Percentiles rank a stretch among this genome's conserved stretches.
These are phyloP conservation scores for Aspergillus nanangensis DNA, from an alignment of 495 filamentous ascomycete species.

Conservation along the genomic window DNA sequence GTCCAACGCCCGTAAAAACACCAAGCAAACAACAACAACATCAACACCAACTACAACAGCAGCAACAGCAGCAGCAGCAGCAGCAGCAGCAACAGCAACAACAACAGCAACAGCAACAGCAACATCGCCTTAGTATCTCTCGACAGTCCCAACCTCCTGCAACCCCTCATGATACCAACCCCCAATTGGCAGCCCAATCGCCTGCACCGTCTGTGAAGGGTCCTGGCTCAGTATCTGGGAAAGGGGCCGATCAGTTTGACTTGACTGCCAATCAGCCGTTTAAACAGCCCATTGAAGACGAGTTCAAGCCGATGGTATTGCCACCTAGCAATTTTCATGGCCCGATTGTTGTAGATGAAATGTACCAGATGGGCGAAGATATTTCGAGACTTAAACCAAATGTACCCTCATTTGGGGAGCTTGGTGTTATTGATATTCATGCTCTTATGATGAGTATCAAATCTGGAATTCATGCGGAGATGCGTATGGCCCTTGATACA, in stretches of 20 bases:
- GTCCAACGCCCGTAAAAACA: conserved; percentile 33
- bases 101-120: conserved; percentile 36
- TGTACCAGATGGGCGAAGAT: conserved; percentile 58
- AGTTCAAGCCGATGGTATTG: conserved; percentile 55
- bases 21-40: no score
- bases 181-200: conserved; percentile 29
- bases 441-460: conserved; percentile 91
- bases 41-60: conserved; percentile 36
- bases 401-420: conserved; percentile 68
- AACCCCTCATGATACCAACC: conserved; percentile 26
- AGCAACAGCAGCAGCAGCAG: no score
- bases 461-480: conserved; percentile 82
- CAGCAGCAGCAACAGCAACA: no score
- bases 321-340: conserved; percentile 55
- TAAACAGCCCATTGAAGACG: conserved; percentile 38
- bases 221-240: conserved; percentile 33
- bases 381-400: conserved; percentile 62
- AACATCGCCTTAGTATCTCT: conserved; percentile 32
- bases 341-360: conserved; percentile 57
- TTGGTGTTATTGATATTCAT: conserved; percentile 85
- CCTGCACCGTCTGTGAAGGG: conserved; percentile 34
- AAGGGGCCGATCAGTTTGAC: conserved; percentile 37
- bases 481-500: conserved; percentile 82
- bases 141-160: conserved; percentile 34
- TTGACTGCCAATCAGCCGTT: conserved; percentile 44